phyloP scores from a whole-genome alignment of 148 eudicot genomes.

The Persicaria tinctoria region DNA sequence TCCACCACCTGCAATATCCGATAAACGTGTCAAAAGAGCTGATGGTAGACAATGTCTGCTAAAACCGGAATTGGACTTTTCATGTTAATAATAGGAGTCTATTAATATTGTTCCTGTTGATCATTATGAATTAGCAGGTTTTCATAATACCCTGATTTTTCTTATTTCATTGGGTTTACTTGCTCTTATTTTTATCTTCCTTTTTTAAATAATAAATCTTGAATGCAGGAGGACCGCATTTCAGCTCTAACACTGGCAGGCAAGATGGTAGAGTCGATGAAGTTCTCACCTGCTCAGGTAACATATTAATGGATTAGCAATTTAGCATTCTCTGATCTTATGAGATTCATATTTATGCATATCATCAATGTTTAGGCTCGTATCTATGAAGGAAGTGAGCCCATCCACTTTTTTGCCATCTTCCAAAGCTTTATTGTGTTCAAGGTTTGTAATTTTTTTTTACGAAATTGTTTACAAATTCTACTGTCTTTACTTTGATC shows the following conservation, averaged over 20 bases:
- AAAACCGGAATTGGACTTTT: not conserved
- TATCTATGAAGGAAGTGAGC: conserved; percentile 80
- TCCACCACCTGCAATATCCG: not conserved
- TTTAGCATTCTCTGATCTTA: conserved; percentile 1
- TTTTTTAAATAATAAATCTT: not conserved
- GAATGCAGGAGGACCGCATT: conserved; percentile 63
- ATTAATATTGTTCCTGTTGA: not conserved
- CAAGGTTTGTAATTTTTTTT: conserved; percentile 43
- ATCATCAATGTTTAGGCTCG: conserved; percentile 49
- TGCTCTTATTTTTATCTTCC: not conserved
- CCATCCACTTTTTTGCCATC: conserved; percentile 78
- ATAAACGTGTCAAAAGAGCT: not conserved
- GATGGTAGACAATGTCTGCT: not conserved
- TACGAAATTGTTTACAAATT: not conserved
- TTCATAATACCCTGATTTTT: not conserved
- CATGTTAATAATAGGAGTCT: not conserved
- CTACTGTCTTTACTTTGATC: conserved; percentile 6
- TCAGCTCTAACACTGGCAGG: conserved; percentile 72
- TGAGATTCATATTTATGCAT: not conserved
- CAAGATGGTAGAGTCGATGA: conserved; percentile 81
- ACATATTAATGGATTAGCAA: not conserved
- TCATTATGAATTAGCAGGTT: not conserved
- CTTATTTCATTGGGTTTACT: not conserved
- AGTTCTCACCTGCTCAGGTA: conserved; percentile 84
- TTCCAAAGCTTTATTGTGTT: conserved; percentile 88